Conservation (phyloP, 495 filamentous ascomycete genomes). For the Podospora comata region DNA sequence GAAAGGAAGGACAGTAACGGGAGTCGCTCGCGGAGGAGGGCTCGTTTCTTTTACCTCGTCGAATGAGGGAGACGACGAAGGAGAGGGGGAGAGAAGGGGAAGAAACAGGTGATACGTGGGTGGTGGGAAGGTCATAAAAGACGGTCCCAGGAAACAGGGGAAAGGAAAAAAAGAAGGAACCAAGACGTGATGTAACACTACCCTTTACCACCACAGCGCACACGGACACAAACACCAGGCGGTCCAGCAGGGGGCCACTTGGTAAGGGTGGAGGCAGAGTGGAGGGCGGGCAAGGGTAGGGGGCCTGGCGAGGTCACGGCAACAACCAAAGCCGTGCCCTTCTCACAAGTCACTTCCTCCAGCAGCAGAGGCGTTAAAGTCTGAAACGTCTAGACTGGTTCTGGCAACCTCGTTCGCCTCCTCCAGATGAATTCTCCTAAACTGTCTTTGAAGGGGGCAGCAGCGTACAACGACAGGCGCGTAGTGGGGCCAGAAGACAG, state of each 20-base stretch:
- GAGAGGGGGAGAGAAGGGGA: constrained; percentile 21
- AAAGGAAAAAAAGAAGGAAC: constrained; percentile 21
- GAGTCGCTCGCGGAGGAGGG: constrained; percentile 35
- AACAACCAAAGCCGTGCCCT: constrained; percentile 15
- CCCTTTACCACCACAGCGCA: constrained; percentile 10
- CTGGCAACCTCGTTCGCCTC: neutral
- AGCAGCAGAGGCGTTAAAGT: neutral
- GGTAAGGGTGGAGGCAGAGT: neutral
- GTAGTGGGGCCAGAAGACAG: neutral
- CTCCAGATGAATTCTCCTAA: neutral
- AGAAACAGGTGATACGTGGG: constrained; percentile 33
- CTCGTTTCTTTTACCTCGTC: constrained; percentile 33
- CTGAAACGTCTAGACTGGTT: constrained; percentile 12
- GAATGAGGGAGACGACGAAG: constrained; percentile 24
- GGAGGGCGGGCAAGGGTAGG: constrained; percentile 8
- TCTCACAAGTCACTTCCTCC: neutral
- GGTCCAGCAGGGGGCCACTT: constrained; percentile 8
- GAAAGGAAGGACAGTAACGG: constrained; percentile 44
- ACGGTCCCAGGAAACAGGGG: constrained; percentile 16
- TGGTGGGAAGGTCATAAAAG: constrained; percentile 49
- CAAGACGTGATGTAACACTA: constrained; percentile 19
- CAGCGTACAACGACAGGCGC: neutral
- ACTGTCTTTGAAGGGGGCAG: neutral
- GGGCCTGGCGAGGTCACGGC: constrained; percentile 10
- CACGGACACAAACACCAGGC: constrained; percentile 10